Evolutionary conservation across 495 filamentous ascomycete species (phyloP).

Genomic region (Aspergillus campestris): DNA sequence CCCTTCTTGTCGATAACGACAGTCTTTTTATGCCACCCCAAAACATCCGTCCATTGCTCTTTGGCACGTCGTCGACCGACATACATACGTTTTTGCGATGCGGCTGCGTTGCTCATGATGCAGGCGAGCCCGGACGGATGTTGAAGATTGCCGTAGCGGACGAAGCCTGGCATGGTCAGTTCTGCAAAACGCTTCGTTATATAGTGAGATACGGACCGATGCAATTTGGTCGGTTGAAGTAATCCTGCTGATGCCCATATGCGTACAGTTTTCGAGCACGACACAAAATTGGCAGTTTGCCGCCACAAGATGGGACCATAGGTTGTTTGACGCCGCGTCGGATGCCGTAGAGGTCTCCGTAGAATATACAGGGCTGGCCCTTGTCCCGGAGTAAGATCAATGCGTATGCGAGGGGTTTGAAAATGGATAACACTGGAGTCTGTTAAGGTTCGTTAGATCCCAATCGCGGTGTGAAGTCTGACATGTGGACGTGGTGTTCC

Average conservation of each 20-base stretch:
- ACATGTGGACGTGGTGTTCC: not conserved
- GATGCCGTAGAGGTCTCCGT: constrained; percentile 69
- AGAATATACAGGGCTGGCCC: constrained; percentile 67
- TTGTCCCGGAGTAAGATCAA: constrained; percentile 56
- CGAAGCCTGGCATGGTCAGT: constrained; percentile 38
- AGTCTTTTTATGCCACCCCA: constrained; percentile 36
- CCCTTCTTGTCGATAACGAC: constrained; percentile 48
- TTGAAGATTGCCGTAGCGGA: constrained; percentile 50
- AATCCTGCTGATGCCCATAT: constrained; percentile 60
- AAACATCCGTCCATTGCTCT: constrained; percentile 55
- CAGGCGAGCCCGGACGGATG: constrained; percentile 47
- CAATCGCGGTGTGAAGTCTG: not conserved
- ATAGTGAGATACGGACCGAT: constrained; percentile 37
- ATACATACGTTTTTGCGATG: constrained; percentile 48
- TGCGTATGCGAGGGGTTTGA: constrained; percentile 52
- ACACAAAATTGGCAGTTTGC: constrained; percentile 50
- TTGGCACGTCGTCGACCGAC: constrained; percentile 49
- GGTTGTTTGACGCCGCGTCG: constrained; percentile 35
- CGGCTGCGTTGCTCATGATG: constrained; percentile 47
- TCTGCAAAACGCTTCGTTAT: not conserved
- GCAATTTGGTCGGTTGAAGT: constrained; percentile 57
- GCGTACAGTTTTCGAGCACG: constrained; percentile 60
- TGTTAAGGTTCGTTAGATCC: constrained; percentile 11
- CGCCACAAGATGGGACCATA: constrained; percentile 50
- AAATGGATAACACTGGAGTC: constrained; percentile 44